Evolutionary conservation across 176 grass and related monocot species (phyloP).

Genomic region (Stipa capillata): DNA sequence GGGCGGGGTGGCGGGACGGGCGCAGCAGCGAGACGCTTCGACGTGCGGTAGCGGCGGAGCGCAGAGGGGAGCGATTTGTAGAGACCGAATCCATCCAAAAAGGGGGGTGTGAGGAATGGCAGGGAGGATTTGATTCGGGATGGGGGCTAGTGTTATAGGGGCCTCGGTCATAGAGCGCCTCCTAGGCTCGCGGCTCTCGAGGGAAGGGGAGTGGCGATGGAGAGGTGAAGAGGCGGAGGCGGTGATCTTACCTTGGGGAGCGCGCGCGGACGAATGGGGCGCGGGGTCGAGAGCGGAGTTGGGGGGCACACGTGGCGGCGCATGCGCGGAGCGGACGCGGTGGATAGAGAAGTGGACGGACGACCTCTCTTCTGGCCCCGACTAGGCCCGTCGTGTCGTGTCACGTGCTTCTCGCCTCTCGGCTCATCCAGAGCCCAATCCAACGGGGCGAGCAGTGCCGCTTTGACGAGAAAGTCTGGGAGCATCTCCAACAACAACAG

Average conservation of each 20-base stretch:
- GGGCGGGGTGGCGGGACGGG: not conserved
- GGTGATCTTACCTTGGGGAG: conserved; percentile 40
- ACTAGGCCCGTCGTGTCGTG: too few relatives aligned
- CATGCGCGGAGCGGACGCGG: not conserved
- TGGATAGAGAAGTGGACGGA: conserved; percentile 27
- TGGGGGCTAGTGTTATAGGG: conserved; percentile 16
- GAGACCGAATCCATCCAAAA: conserved; percentile 39
- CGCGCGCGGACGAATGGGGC: not conserved
- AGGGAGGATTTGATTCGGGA: not conserved
- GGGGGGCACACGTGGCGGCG: conserved; percentile 19
- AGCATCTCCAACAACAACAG: too few relatives aligned
- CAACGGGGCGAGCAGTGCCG: too few relatives aligned
- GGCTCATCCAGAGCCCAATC: too few relatives aligned
- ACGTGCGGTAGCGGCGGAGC: conserved; percentile 5
- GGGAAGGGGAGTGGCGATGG: not conserved
- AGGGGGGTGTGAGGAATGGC: not conserved
- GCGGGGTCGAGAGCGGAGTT: not conserved
- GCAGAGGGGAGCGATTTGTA: conserved; percentile 8
- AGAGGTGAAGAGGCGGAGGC: not conserved
- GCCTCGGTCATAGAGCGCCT: not conserved
- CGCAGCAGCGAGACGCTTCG: conserved; percentile 3
- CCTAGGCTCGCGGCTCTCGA: conserved; percentile 5
- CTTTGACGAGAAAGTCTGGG: too few relatives aligned
- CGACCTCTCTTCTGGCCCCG: too few relatives aligned
- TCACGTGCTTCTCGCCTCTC: too few relatives aligned